Evolutionary conservation across 2,329 filamentous ascomycete species (phyloP).

Genomic region (Neonectria sp.): DNA sequence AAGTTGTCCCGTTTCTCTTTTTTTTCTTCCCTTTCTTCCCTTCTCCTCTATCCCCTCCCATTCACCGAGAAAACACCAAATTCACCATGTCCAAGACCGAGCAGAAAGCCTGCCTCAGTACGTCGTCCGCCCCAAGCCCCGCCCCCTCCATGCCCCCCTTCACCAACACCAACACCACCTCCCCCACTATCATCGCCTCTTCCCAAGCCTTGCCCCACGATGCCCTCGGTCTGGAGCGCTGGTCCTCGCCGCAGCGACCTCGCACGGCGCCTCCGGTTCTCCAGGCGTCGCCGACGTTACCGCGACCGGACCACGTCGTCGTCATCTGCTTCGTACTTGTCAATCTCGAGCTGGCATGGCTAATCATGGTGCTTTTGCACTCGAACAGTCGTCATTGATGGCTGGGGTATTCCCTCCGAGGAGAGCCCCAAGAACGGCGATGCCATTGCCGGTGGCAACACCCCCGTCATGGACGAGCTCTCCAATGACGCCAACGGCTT

Average conservation of each 20-base stretch:
- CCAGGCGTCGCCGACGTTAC: slow-evolving; percentile 25
- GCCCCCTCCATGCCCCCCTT: slow-evolving; percentile 46
- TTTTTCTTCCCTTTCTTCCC: slow-evolving; percentile 33
- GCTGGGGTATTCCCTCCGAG: slow-evolving; percentile 91
- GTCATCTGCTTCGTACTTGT: slow-evolving; percentile 67
- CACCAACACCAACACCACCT: slow-evolving; percentile 23
- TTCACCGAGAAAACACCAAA: slow-evolving; percentile 30
- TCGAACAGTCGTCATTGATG: slow-evolving; percentile 93
- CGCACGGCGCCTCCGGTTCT: slow-evolving; percentile 40
- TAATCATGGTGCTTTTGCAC: slow-evolving; percentile 70
- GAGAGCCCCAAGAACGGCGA: slow-evolving; percentile 90
- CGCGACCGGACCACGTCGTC: slow-evolving; percentile 58
- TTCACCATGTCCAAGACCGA: slow-evolving; percentile 67
- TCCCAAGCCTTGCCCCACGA: slow-evolving; percentile 34
- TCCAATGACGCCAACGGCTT: slow-evolving; percentile 87
- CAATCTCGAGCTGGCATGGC: slow-evolving; percentile 71
- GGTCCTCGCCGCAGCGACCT: slow-evolving; percentile 38
- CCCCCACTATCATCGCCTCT: slow-evolving; percentile 13
- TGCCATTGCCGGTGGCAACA: slow-evolving; percentile 94
- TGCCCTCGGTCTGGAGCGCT: slow-evolving; percentile 34
- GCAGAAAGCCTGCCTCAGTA: slow-evolving; percentile 75
- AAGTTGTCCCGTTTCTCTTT: slow-evolving; percentile 27
- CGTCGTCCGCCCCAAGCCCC: slow-evolving; percentile 56
- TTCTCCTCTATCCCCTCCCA: slow-evolving; percentile 33
- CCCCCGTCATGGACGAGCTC: slow-evolving; percentile 95